These are phyloP conservation scores for Tetrapisispora arboricola DNA, from an alignment of 805 yeast genomes.

Conservation along the genomic window DNA sequence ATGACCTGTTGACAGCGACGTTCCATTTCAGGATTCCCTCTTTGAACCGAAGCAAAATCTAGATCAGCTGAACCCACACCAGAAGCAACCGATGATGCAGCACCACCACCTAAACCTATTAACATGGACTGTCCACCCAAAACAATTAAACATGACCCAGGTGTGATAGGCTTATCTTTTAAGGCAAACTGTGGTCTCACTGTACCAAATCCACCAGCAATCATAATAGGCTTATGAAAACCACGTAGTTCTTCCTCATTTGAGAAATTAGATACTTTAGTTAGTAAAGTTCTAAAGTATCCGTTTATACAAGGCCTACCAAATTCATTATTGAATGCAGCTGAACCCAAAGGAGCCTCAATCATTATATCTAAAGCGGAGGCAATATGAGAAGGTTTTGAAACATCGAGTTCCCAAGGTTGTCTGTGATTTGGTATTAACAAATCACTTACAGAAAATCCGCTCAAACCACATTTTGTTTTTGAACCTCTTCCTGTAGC, in stretches of 20 bases:
- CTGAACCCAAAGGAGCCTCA: constrained; percentile 95
- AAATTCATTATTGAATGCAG: constrained; percentile 96
- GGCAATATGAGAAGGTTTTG: constrained; percentile 89
- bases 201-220: constrained; percentile 99
- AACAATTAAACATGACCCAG: constrained; percentile 85
- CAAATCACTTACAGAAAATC: constrained; percentile 86
- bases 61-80: constrained; percentile 94
- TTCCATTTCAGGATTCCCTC: constrained; percentile 99
- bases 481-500: constrained; percentile 98
- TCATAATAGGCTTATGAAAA: constrained; percentile 97
- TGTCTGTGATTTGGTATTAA: constrained; percentile 74
- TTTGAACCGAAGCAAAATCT: constrained; percentile 97
- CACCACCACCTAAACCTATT: constrained; percentile 99
- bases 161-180: constrained; percentile 78
- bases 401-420: constrained; percentile 92
- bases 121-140: constrained; percentile 97
- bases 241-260: constrained; percentile 77
- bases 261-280: constrained; percentile 52
- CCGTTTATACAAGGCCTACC: constrained; percentile 98
- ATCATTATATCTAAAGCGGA: constrained; percentile 89
- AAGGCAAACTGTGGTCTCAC: constrained; percentile 88
- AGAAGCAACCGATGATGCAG: constrained; percentile 93
- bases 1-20: constrained; percentile 98
- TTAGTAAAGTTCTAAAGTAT: constrained; percentile 89
- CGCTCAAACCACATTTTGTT: constrained; percentile 91